A percentile compares a stretch with the other conserved stretches of the same genome.
phyloP scores from a whole-genome alignment of 306 rosid species.

The Delonix regia region DNA sequence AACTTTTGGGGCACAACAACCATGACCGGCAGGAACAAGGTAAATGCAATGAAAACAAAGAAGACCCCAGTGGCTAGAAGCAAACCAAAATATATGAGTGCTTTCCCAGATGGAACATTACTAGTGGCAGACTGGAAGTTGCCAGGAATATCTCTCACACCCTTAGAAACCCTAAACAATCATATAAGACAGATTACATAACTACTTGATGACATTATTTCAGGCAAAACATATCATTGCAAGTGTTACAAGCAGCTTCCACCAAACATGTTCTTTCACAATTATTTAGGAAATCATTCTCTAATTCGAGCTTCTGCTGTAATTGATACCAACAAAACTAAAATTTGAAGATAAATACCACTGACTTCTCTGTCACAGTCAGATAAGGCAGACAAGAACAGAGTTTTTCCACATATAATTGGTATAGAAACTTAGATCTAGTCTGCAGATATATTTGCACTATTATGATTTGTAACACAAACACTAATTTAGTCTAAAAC shows the following conservation, averaged over 20 bases:
- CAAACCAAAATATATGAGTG: slow-evolving; percentile 85
- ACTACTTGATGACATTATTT: background rate
- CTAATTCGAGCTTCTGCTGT: background rate
- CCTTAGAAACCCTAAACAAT: slow-evolving; percentile 74
- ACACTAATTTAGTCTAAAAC: background rate
- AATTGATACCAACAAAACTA: slow-evolving; percentile 6
- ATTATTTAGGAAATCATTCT: background rate
- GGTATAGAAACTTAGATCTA: background rate
- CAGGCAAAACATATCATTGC: slow-evolving; percentile 16
- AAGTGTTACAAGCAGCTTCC: slow-evolving; percentile 6
- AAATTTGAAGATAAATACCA: background rate
- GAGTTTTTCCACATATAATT: background rate
- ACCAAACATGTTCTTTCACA: slow-evolving; percentile 13
- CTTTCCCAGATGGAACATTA: slow-evolving; percentile 84
- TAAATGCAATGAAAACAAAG: slow-evolving; percentile 82
- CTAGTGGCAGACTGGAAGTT: slow-evolving; percentile 85
- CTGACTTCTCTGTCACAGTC: slow-evolving; percentile 16
- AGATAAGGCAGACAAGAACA: slow-evolving; percentile 31
- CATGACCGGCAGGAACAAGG: slow-evolving; percentile 95
- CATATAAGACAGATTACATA: slow-evolving; percentile 24
- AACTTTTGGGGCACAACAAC: slow-evolving; percentile 92
- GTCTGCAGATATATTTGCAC: background rate
- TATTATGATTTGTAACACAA: background rate
- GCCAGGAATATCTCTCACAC: slow-evolving; percentile 94
- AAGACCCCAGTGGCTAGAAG: slow-evolving; percentile 83